phyloP scores from a whole-genome alignment of 768 basidiomycete species.

The Suillus clintonianus region DNA sequence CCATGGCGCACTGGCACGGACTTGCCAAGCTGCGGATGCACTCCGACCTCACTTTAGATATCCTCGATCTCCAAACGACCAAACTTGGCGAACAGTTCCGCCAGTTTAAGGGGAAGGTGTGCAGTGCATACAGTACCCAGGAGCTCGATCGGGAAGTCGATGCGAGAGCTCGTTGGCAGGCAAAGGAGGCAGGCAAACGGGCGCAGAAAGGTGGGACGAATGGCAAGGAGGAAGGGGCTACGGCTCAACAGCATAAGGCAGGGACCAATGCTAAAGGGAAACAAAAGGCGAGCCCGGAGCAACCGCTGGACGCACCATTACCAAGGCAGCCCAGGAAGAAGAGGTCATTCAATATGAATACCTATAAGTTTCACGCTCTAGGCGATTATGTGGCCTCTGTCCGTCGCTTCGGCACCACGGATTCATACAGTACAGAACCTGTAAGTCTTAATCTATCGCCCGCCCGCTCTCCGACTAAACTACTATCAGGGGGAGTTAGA shows the following conservation, averaged over 20 bases:
- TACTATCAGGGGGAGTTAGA: slow-evolving; percentile 16
- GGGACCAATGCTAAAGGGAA: too few relatives aligned
- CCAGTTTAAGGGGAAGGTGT: slow-evolving; percentile 20
- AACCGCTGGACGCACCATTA: too few relatives aligned
- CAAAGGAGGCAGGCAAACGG: too few relatives aligned
- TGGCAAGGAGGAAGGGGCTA: too few relatives aligned
- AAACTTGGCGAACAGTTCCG: slow-evolving; percentile 25
- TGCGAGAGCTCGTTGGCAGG: too few relatives aligned
- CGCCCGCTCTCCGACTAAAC: too few relatives aligned
- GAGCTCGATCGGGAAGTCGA: slow-evolving; percentile 20
- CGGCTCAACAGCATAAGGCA: too few relatives aligned
- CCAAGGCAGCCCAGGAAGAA: too few relatives aligned
- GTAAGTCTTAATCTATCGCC: too few relatives aligned
- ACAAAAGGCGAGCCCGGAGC: too few relatives aligned
- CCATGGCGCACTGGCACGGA: slow-evolving; percentile 35
- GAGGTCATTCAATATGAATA: slow-evolving; percentile 18
- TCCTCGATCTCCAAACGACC: slow-evolving; percentile 15
- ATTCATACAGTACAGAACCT: too few relatives aligned
- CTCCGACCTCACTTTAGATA: slow-evolving; percentile 17
- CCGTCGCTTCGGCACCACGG: slow-evolving; percentile 19
- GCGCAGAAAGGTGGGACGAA: too few relatives aligned
- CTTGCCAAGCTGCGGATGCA: slow-evolving; percentile 36
- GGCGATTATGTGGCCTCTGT: slow-evolving; percentile 32
- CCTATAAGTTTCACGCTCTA: slow-evolving; percentile 34
- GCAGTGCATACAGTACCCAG: slow-evolving; percentile 21